Evolutionary conservation across 495 filamentous ascomycete genomes (phyloP), one percentile per base, ranked within the genome.

Genomic region (Penicillium manginii): DNA sequence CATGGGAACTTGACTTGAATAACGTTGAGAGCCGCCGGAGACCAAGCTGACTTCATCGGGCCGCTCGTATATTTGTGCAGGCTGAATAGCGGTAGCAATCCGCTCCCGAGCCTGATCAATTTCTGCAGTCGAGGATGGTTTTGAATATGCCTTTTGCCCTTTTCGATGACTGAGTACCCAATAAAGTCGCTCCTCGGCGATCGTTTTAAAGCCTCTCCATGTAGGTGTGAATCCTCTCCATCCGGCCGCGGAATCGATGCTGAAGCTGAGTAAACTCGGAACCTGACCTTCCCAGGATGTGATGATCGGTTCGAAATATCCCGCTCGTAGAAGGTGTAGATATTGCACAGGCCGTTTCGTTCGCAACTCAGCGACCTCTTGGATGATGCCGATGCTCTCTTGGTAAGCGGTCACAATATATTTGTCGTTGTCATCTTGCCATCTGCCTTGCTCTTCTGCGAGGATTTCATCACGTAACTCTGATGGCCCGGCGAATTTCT

Each of bases 241-340:
- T 43, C 78, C 77, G 17, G 65, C 61, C 10, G 70, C 57, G 3
- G 76, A 68, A 47, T 81, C 77, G 50, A 81, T 77, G 26, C 50
- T 71, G 50, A 81, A 80, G 35, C 76, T 78, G 10, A 81, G 62
- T 22, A 76, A 77, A 57, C 78, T 81, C 1, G 75, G 78, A 35
- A 55, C 59, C 19, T 59, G 67, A 21, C 61, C 65, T 21, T 74
- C 74, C 77, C 77, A 81, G 2, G 71, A 68, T 21, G 74, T 72
- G 6, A 78, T 76, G 46, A 81, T 81, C 4, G 78, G 76, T 60
- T 81, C 78, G 40, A 81, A 80, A 54, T 79, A 81, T 46, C 78
- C 78, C 4, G 78, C 78, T 43, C 70, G 70, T 14, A 81, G 74
- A 26, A 80, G 67, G 50, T 79, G 77, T 10, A 81, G 69, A 50